phyloP scores from a whole-genome alignment of 495 filamentous ascomycete species.

The Neurospora sp. region DNA sequence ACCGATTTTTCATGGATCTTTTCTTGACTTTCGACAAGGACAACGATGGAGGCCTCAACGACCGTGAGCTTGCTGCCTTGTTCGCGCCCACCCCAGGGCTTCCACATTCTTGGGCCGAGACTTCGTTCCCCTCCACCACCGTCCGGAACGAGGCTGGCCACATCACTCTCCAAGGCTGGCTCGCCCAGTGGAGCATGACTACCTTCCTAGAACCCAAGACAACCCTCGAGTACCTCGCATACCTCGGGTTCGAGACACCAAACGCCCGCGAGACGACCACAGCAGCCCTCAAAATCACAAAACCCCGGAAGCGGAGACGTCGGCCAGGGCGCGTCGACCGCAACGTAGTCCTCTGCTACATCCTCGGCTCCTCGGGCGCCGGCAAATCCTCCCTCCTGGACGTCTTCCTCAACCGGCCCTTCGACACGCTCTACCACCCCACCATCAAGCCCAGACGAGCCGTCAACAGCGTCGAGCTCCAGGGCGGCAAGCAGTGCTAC shows the following conservation, averaged over 20 bases:
- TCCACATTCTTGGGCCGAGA: constrained; percentile 75
- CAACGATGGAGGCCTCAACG: constrained; percentile 88
- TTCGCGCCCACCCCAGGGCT: constrained; percentile 92
- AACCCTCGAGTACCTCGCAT: constrained; percentile 89
- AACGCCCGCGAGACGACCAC: constrained; percentile 60
- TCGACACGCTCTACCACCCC: constrained; percentile 77
- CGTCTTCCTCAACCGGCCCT: constrained; percentile 81
- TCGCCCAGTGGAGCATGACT: constrained; percentile 99
- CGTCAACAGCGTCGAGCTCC: constrained; percentile 93
- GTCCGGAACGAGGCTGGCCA: constrained; percentile 91
- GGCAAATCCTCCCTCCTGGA: constrained; percentile 87
- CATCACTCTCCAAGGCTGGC: constrained; percentile 94
- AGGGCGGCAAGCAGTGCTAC: constrained; percentile 94
- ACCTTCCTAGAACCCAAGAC: constrained; percentile 93
- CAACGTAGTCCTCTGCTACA: constrained; percentile 92
- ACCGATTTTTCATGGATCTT: constrained; percentile 94
- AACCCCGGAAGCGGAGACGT: constrained; percentile 72
- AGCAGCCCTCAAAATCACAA: constrained; percentile 81
- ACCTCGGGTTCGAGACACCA: constrained; percentile 74
- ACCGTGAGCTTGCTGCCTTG: constrained; percentile 69
- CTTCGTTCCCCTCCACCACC: constrained; percentile 82
- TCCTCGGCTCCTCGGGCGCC: constrained; percentile 72
- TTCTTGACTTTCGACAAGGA: constrained; percentile 94
- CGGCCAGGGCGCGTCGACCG: constrained; percentile 78
- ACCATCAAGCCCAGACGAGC: constrained; percentile 89